Evolutionary conservation across 1,284 basidiomycete genomes (phyloP).

Genomic region (Pascua guehoae): DNA sequence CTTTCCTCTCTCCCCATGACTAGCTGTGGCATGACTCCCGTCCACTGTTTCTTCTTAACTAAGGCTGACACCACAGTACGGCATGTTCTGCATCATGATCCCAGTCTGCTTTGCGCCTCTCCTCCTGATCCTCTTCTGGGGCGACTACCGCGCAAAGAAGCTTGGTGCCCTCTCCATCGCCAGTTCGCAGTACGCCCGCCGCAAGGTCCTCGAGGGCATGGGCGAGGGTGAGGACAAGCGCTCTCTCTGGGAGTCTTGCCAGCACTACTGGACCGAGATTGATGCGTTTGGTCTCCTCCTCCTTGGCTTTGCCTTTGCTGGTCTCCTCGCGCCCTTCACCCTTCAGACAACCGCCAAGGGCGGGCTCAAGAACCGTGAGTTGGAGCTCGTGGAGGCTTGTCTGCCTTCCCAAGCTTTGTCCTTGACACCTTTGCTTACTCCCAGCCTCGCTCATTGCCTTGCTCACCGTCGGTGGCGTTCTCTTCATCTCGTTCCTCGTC

Average conservation of each 20-base stretch:
- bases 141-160: slow-evolving; percentile 42
- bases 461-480: slow-evolving; percentile 45
- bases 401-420: background rate
- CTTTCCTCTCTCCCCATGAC: too few relatives aligned
- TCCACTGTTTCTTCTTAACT: background rate
- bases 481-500: slow-evolving; percentile 42
- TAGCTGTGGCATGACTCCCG: too few relatives aligned
- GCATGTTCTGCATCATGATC: slow-evolving; percentile 48
- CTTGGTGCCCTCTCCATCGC: slow-evolving; percentile 36
- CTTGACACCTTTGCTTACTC: slow-evolving; percentile 5
- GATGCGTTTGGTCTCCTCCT: slow-evolving; percentile 47
- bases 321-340: slow-evolving; percentile 48
- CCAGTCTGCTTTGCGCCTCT: slow-evolving; percentile 27
- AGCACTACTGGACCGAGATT: slow-evolving; percentile 38
- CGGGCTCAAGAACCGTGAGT: slow-evolving; percentile 38
- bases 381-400: slow-evolving; percentile 9
- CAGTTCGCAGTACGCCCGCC: slow-evolving; percentile 32
- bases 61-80: slow-evolving; percentile 9
- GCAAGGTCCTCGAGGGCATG: slow-evolving; percentile 8
- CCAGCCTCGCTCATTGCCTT: slow-evolving; percentile 50
- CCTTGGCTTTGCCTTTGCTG: slow-evolving; percentile 43
- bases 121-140: slow-evolving; percentile 43
- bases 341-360: slow-evolving; percentile 35
- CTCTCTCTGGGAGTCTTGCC: slow-evolving; percentile 15
- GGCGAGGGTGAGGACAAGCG: background rate